Evolutionary conservation across 768 basidiomycete genomes (phyloP).

Genomic region (Mrakia frigida): DNA sequence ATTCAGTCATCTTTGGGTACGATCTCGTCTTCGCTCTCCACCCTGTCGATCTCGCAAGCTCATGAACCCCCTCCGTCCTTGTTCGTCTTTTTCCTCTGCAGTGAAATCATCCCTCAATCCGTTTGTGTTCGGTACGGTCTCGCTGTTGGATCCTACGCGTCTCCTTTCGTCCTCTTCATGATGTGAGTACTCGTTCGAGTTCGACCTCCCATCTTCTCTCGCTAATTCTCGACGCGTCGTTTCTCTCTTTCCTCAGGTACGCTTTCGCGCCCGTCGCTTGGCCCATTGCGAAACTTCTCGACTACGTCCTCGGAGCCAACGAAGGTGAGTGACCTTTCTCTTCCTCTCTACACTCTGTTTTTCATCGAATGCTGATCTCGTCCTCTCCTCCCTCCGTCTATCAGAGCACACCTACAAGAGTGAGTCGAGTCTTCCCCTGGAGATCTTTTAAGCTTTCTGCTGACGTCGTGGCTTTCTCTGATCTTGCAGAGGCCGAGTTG

Average conservation of each 20-base stretch:
- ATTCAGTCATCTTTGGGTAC: conserved; percentile 35
- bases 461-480: conserved; percentile 32
- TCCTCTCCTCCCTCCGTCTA: neutral
- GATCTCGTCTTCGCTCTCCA: conserved; percentile 40
- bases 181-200: neutral
- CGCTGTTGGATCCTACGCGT: conserved; percentile 68
- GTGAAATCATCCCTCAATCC: conserved; percentile 37
- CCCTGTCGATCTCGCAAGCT: conserved; percentile 40
- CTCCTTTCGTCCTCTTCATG: conserved; percentile 60
- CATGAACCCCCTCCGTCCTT: neutral
- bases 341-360: neutral
- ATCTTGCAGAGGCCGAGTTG: conserved; percentile 44
- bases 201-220: neutral
- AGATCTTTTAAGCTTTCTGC: neutral
- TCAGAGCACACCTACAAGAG: neutral
- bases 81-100: neutral
- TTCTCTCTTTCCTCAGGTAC: neutral
- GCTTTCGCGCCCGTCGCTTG: conserved; percentile 61
- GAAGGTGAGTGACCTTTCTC: conserved; percentile 45
- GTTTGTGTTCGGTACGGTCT: conserved; percentile 73
- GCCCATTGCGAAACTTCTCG: conserved; percentile 66
- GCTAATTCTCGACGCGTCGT: neutral
- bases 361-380: neutral
- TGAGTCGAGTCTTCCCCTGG: neutral
- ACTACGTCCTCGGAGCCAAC: conserved; percentile 67